Evolutionary conservation across 768 basidiomycete species (phyloP).

Genomic region (Suillus brevipes): DNA sequence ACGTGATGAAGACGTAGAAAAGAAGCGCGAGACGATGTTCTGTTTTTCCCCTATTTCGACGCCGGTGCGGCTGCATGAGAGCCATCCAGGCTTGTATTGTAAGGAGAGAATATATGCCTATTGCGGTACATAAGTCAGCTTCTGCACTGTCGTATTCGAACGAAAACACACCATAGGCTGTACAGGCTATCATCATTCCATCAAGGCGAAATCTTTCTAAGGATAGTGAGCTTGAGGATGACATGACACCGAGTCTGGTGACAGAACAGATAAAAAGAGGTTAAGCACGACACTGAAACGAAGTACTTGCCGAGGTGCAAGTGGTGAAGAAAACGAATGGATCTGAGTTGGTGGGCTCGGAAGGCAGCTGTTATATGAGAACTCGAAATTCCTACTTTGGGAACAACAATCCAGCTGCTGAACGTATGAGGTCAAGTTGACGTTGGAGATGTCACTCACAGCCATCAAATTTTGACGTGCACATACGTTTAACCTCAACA

Average conservation of each 20-base stretch:
- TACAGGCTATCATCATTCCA: not conserved
- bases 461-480: not conserved
- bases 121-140: not conserved
- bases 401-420: not conserved
- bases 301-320: not conserved
- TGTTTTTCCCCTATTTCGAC: not conserved
- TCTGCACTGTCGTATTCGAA: not conserved
- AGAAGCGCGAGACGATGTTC: constrained; percentile 14
- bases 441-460: not conserved
- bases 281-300: not conserved
- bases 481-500: not conserved
- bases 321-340: not conserved
- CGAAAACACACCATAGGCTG: not conserved
- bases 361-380: not conserved
- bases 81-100: constrained; percentile 18
- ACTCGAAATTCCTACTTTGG: not conserved
- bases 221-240: not conserved
- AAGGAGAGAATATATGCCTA: constrained; percentile 23
- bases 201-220: not conserved
- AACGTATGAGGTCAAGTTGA: not conserved
- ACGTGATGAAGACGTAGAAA: constrained; percentile 27
- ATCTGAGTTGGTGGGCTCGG: not conserved
- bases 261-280: too few species aligned
- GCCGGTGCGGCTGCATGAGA: constrained; percentile 7
- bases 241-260: not conserved